Base-by-base conservation (phyloP, 2,329 filamentous ascomycete genomes). In the Aureobasidium vineae region DNA sequence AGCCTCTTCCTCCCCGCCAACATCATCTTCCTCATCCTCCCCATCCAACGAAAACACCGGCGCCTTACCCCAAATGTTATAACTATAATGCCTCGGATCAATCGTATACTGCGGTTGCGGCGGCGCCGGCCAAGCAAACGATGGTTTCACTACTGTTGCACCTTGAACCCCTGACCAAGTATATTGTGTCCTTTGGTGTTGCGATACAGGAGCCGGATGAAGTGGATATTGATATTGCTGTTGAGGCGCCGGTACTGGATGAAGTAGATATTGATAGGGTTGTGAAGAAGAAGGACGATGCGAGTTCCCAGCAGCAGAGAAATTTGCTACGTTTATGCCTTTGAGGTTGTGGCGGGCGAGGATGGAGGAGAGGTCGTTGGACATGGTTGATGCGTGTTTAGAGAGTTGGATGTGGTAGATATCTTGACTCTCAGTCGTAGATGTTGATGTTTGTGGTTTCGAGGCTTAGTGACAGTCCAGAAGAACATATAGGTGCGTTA, bases 1-100 rank as follows among this genome's bases (percentile, higher is more conserved):
- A n/a, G 3, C 38, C 15, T 33, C 60, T 11, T 11, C 31, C 21
- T 23, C 54, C 7, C 6, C 28, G 1, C 1, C 31, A 26, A 47
- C 43, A 5, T 47, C 43, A 23, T 33, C 61, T 10, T n/a, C 33
- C 50, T 65, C 61, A 21, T 56, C 61, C 40, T 65, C 61, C n/a
- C 50, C 61, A 33, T 19, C n/a, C 28, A 65, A 45, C 16, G 38
- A 45, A 38, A 47, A 65, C 5, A 65, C 61, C 49, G 61, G 61
- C 40, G 49, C 45, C 40, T 56, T 65, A 1, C 61, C 61, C 61
- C 61, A 65, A 7, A 65, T 47, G 21, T 65, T 26, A 49, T 54
- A 65, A 28, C 61, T 65, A 47, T 45, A 65, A 47, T 65, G 61
- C 3, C 50, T 56, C 3, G 61, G 61, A 47, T 65, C 61, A 49